phyloP scores from a whole-genome alignment of 1,139 yeast genomes.

The Pichia sorboxylosa region DNA sequence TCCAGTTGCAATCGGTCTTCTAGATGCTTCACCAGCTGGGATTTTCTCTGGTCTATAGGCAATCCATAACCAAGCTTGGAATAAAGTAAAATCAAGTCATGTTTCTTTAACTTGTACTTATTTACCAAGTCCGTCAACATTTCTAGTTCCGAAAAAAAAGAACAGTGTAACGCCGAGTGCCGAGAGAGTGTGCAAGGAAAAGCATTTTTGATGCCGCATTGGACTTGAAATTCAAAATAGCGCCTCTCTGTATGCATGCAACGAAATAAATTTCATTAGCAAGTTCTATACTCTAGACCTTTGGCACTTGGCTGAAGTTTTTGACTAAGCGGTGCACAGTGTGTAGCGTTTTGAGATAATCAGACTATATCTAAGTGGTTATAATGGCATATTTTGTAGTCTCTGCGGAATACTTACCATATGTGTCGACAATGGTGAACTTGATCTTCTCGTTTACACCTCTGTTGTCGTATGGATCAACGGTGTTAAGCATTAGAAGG shows the following conservation, averaged over 20 bases:
- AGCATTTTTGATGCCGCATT: no score
- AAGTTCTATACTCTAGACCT: no score
- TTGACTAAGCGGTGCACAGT: no score
- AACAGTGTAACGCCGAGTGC: no score
- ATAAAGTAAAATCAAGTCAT: slow-evolving; percentile 3
- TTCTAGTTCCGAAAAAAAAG: no score
- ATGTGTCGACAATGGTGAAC: slow-evolving; percentile 32
- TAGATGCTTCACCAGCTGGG: slow-evolving; percentile 8
- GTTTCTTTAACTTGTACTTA: background rate
- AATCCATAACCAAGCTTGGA: slow-evolving; percentile 14
- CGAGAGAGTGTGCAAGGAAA: no score
- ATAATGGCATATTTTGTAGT: slow-evolving; percentile 24
- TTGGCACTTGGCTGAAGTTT: no score
- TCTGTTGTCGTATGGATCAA: slow-evolving; percentile 73
- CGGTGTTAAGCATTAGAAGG: slow-evolving; percentile 55
- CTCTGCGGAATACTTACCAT: slow-evolving; percentile 34
- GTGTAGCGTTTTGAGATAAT: no score
- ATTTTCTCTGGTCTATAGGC: slow-evolving; percentile 9
- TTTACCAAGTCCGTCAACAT: background rate
- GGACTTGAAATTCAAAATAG: no score
- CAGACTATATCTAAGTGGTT: no score
- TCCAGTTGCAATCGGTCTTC: background rate
- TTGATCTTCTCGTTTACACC: slow-evolving; percentile 61
- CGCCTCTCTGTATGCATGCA: no score
- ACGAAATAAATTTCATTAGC: no score